Base-by-base conservation (phyloP, 768 basidiomycete genomes). In the Hericium erinaceus region DNA sequence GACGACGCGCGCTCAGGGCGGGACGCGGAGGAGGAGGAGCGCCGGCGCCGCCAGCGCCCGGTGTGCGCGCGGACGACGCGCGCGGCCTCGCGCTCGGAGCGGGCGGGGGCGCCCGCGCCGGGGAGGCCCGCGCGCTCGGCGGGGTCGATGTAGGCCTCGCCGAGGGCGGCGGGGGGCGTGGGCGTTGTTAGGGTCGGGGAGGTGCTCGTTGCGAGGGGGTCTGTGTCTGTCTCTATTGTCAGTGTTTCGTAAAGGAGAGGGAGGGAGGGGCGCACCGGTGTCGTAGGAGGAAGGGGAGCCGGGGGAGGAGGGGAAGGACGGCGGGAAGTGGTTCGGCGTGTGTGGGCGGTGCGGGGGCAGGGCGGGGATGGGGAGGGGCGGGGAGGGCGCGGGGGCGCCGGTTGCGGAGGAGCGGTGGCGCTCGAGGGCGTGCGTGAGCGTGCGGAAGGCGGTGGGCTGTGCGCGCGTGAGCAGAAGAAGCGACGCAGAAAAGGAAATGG, bases 111-210 rank as follows among this genome's bases (percentile, higher is more conserved):
- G 48, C 74, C 72, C 7, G 68, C 65, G 12, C 77, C 75, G 0
- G 82, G 82, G 26, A 91, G 67, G 0, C 88, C 88, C 40, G 81
- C 83, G 51, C 75, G 79, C 67, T 91, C 89, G 51, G 77, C 68
- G 0, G 80, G 77, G 55, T 80, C 81, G 62, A 89, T 84, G 65
- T 76, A 85, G 51, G 72, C 74, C 40, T 77, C 76, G 40, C 79
- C 82, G 0, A 50, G 22, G 15, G 16, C n/a, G 13, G 15, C 18
- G 8, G 18, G 18, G 28, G 49, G 49, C 24, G 49, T 15, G 49
- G 15, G 18, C 24, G n/a, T 24, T 8, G 44, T 16, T 11, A 46
- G 44, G 2, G 44, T 16, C 2, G 44, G 44, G 12, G 44, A 16
- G 13, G 44, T 33, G 28, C 28, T 33, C 4, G 28, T 46, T 8